Percentiles rank a stretch among this genome's conserved stretches.
phyloP scores from a whole-genome alignment of 2,329 filamentous ascomycete species.

The Colletotrichum scovillei region DNA sequence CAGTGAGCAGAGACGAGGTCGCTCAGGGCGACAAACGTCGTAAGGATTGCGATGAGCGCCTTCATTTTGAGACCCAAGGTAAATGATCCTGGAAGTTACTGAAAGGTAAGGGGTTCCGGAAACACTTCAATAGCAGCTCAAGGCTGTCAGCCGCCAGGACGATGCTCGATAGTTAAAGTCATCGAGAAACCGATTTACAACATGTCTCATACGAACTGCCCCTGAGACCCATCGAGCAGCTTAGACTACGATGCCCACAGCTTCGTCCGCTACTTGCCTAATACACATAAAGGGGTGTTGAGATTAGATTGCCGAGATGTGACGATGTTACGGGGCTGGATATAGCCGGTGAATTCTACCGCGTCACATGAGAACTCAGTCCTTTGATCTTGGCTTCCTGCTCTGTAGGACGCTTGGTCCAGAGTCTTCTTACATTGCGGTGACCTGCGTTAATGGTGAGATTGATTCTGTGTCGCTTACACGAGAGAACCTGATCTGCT shows the following conservation, averaged over 20 bases:
- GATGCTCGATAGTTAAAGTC: not conserved
- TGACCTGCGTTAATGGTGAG: too few species aligned
- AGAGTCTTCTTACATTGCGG: not conserved
- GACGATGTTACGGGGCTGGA: slow-evolving; percentile 2
- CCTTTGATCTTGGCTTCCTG: not conserved
- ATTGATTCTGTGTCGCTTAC: not conserved
- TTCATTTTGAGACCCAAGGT: not conserved
- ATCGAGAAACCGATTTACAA: not conserved
- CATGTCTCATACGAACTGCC: not conserved
- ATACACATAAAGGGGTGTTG: not conserved
- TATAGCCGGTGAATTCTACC: slow-evolving; percentile 19
- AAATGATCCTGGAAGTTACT: not conserved
- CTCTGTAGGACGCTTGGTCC: not conserved
- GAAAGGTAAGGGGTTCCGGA: not conserved
- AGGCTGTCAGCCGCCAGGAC: not conserved
- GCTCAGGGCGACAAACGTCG: slow-evolving; percentile 8
- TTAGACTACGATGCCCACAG: not conserved
- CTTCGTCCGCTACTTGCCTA: not conserved
- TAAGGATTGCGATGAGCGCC: not conserved
- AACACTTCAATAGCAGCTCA: not conserved
- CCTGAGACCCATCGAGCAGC: not conserved
- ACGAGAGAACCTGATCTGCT: too few species aligned
- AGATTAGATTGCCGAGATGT: slow-evolving; percentile 17
- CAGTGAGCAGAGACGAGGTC: slow-evolving; percentile 22
- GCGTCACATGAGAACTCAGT: not conserved